phyloP scores from a whole-genome alignment of 805 yeast species.

The Schwanniomyces polymorphus region DNA sequence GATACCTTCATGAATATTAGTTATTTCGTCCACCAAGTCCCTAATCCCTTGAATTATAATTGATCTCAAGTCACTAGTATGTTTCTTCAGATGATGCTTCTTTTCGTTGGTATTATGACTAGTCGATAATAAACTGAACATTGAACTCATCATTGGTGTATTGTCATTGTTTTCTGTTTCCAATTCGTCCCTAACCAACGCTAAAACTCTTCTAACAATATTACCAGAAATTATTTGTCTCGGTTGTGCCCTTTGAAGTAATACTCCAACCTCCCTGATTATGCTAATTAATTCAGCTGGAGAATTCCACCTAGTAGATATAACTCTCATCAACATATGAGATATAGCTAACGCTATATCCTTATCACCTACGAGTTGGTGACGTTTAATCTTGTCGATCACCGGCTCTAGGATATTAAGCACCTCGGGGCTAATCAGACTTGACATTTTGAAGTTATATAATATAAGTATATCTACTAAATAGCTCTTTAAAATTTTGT shows the following conservation, averaged over 20 bases:
- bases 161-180: conserved; percentile 45
- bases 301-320: conserved; percentile 84
- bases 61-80: conserved; percentile 70
- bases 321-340: conserved; percentile 81
- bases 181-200: conserved; percentile 83
- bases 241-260: conserved; percentile 79
- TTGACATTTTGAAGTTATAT: not conserved
- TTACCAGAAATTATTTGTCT: conserved; percentile 88
- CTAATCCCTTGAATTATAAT: conserved; percentile 89
- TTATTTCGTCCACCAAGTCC: conserved; percentile 88
- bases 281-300: conserved; percentile 70
- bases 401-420: conserved; percentile 36
- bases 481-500: not conserved
- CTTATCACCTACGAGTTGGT: conserved; percentile 80
- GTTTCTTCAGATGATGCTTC: conserved; percentile 38
- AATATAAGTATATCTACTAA: not conserved
- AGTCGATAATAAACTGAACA: conserved; percentile 82
- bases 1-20: conserved; percentile 85
- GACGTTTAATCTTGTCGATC: conserved; percentile 65
- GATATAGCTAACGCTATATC: conserved; percentile 84
- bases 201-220: conserved; percentile 84
- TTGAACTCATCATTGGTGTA: conserved; percentile 69
- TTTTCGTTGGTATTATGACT: conserved; percentile 20
- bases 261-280: conserved; percentile 71
- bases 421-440: conserved; percentile 28